Base-by-base conservation (phyloP, 176 grass and related monocot genomes). In the Carex pumila region DNA sequence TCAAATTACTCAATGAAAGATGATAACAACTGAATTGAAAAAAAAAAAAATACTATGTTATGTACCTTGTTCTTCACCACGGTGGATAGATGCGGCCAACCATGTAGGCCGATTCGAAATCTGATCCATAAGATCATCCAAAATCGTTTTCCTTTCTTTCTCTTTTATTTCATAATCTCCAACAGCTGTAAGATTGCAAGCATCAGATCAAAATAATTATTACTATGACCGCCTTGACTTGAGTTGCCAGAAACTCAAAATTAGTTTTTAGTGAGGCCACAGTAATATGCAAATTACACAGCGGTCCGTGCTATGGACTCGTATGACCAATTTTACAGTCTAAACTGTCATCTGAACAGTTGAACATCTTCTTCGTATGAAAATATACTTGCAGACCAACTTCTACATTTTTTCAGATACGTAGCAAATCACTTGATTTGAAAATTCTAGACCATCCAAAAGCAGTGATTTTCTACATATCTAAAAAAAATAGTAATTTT, bases 81-180 rank as follows among this genome's bases (percentile, higher is more conserved):
- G 84, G 85, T 98, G 92, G 81, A 98, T 80, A 80, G 96, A 98
- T 81, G 93, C 91, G 69, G 91, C 91, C 88, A 93, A 91, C 93
- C 92, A 95, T 74, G 85, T 41, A 39, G 89, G 96, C 72, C 93
- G 91, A 88, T 81, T 79, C 1, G 37, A 30, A 68, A 98, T 88
- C 64, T 92, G 86, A 32, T 86, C 61, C 55, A 37, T 83, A 54
- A 98, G 86, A 90, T 95, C 69, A 71, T 88, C 82, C 82, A 68
- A 83, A 83, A 98, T 90, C 22, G 65, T 83, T 58, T 68, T 80
- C 36, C 56, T 50, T 69, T 89, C 91, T 83, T 88, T 89, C 75
- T 86, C 83, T 52, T 69, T 77, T 58, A 81, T 14, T 90, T 84
- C 78, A 82, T 86, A 81, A 82, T 95, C 83, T 61, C 93, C 96